Conservation (phyloP, 306 rosid genomes). For the Adenanthera pavonina region DNA sequence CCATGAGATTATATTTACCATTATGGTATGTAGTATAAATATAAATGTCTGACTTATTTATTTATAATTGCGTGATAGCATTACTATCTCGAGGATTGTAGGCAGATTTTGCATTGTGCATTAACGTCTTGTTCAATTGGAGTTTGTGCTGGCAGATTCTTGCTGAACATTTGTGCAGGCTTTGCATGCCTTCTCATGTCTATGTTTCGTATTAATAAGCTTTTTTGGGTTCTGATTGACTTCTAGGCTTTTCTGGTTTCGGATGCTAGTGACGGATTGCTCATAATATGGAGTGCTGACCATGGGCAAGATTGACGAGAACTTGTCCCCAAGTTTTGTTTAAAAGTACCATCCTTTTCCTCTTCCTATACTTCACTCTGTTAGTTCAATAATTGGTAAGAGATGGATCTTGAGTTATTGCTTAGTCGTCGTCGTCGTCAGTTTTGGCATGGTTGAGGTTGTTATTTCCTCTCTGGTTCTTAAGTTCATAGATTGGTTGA, state of each 20-base stretch:
- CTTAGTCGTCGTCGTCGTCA: conserved; percentile 16
- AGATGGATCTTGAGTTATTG: conserved; percentile 33
- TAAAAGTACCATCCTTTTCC: conserved; percentile 64
- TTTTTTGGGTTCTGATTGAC: conserved; percentile 36
- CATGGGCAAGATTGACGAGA: conserved; percentile 95
- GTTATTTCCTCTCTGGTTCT: conserved; percentile 32
- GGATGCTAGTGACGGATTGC: conserved; percentile 95
- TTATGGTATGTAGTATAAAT: neutral
- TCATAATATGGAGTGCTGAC: conserved; percentile 97
- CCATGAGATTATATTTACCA: neutral
- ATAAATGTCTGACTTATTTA: neutral
- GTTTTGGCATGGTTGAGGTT: conserved; percentile 28
- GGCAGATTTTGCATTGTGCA: conserved; percentile 27
- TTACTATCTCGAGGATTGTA: conserved; percentile 4
- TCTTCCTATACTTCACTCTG: conserved; percentile 32
- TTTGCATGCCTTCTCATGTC: conserved; percentile 26
- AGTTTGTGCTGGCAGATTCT: conserved; percentile 26
- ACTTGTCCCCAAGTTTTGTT: conserved; percentile 93
- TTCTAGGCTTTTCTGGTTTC: conserved; percentile 91
- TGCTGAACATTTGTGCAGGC: conserved; percentile 12
- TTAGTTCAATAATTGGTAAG: conserved; percentile 31
- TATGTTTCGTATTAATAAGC: conserved; percentile 16
- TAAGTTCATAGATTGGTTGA: conserved; percentile 2
- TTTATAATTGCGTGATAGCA: neutral
- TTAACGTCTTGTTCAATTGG: conserved; percentile 24